Percentiles rank a stretch among this genome's conserved stretches.
Evolutionary conservation across 257 asterid species (phyloP).

Genomic region (Avicennia marina): DNA sequence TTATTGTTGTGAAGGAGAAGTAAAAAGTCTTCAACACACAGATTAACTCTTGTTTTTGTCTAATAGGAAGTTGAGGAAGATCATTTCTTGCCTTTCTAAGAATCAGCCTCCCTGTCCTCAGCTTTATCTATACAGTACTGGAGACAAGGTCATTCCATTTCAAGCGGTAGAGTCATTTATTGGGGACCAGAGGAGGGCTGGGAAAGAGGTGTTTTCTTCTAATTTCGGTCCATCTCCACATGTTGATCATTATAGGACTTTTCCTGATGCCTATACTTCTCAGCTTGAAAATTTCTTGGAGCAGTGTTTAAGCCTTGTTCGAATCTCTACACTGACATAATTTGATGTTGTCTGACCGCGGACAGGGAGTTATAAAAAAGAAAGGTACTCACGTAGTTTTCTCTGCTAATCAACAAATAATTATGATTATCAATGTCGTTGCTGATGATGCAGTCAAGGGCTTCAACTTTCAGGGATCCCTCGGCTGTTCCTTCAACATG

Average conservation of each 20-base stretch:
- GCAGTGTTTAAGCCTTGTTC: slow-evolving; percentile 30
- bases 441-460: too few relatives aligned
- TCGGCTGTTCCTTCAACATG: too few relatives aligned
- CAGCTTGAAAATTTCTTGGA: slow-evolving; percentile 53
- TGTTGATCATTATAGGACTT: slow-evolving; percentile 81
- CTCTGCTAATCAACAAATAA: too few relatives aligned
- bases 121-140: slow-evolving; percentile 73
- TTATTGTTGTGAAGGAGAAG: too few relatives aligned
- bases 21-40: too few relatives aligned
- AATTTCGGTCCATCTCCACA: slow-evolving; percentile 80
- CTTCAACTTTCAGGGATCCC: too few relatives aligned
- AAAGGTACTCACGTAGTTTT: too few relatives aligned
- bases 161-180: slow-evolving; percentile 58
- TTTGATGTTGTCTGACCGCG: not conserved
- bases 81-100: slow-evolving; percentile 35
- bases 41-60: slow-evolving; percentile 1
- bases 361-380: too few relatives aligned
- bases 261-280: slow-evolving; percentile 44
- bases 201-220: slow-evolving; percentile 44
- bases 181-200: slow-evolving; percentile 48
- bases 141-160: slow-evolving; percentile 75
- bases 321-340: not conserved
- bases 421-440: too few relatives aligned
- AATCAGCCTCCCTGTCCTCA: slow-evolving; percentile 80
- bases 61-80: slow-evolving; percentile 59